phyloP scores from a whole-genome alignment of 371 early-diverging fungal genomes.

The Chytridiales sp. region DNA sequence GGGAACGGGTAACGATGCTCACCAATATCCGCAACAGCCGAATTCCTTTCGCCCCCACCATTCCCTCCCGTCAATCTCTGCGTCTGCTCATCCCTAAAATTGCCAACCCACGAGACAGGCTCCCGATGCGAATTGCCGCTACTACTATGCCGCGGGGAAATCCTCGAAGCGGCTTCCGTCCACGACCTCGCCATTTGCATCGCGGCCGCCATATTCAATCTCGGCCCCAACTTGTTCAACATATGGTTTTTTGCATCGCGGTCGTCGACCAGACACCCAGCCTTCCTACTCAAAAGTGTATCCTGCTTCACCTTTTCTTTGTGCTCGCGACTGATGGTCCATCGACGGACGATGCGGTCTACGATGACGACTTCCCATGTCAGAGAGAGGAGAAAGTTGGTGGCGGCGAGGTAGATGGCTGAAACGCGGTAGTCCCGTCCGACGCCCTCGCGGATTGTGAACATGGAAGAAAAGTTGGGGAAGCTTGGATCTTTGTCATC shows the following conservation, averaged over 20 bases:
- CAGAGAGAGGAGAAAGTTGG: conserved; percentile 11
- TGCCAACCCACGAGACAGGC: no score
- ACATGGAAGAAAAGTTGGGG: conserved; percentile 12
- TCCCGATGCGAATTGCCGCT: no score
- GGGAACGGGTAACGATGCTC: no score
- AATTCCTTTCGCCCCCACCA: no score
- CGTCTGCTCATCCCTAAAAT: no score
- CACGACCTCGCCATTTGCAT: conserved; percentile 9
- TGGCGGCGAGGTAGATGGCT: conserved; percentile 13
- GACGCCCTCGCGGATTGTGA: conserved; percentile 23
- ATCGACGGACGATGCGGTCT: conserved; percentile 12
- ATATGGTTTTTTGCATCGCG: not conserved
- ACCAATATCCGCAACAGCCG: no score
- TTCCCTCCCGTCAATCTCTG: no score
- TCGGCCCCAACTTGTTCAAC: conserved; percentile 1
- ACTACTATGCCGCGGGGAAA: no score
- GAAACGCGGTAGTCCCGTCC: conserved; percentile 21
- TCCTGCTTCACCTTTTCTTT: conserved; percentile 6
- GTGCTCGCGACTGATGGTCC: conserved; percentile 13
- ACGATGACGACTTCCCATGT: conserved; percentile 28
- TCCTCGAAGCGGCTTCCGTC: no score
- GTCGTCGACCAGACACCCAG: conserved; percentile 8
- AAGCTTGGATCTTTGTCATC: conserved; percentile 12
- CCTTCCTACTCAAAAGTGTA: not conserved
- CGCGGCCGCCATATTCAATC: conserved; percentile 27